Base-by-base conservation (phyloP, 1,139 yeast genomes). In the Scheffersomyces lignicola region DNA sequence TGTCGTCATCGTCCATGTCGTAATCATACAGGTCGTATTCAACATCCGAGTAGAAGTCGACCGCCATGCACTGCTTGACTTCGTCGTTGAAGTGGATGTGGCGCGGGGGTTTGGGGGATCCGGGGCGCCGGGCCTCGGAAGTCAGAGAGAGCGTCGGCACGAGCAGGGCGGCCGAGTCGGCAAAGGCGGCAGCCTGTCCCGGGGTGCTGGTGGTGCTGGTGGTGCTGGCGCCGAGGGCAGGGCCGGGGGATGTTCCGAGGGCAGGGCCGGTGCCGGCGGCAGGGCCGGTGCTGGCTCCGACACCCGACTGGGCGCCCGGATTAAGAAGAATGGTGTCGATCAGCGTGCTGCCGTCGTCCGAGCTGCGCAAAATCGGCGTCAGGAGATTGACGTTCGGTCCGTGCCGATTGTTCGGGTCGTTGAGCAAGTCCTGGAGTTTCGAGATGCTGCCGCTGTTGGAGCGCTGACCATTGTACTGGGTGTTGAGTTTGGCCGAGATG, bases 51-150 rank as follows among this genome's bases (percentile, higher is more conserved):
- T 46, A 55, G 11, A 59, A 53, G 42, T 80, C 79, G 13, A 87
- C 56, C 0, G 95, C 88, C 40, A 85, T 78, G 58, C 97, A 90
- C 60, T 92, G 97, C 55, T 86, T 90, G 18, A 92, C 98, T 39
- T 89, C 79, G 52, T 88, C 95, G 54, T 84, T 90, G 62, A 92
- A 92, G 61, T 89, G 97, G 39, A 90, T 89, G 46, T 76, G 92
- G 42, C 92, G 73, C 32, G 62, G 66, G n/a, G n/a, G n/a, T n/a
- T n/a, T n/a, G n/a, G n/a, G n/a, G n/a, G n/a, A n/a, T n/a, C n/a
- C n/a, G n/a, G n/a, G n/a, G n/a, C n/a, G n/a, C n/a, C n/a, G n/a
- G n/a, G n/a, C n/a, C n/a, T n/a, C n/a, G n/a, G n/a, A n/a, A n/a
- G n/a, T n/a, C n/a, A n/a, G n/a, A n/a, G n/a, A n/a, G n/a, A n/a